Conservation (phyloP, 805 yeast genomes). For the Ogataea angusta region DNA sequence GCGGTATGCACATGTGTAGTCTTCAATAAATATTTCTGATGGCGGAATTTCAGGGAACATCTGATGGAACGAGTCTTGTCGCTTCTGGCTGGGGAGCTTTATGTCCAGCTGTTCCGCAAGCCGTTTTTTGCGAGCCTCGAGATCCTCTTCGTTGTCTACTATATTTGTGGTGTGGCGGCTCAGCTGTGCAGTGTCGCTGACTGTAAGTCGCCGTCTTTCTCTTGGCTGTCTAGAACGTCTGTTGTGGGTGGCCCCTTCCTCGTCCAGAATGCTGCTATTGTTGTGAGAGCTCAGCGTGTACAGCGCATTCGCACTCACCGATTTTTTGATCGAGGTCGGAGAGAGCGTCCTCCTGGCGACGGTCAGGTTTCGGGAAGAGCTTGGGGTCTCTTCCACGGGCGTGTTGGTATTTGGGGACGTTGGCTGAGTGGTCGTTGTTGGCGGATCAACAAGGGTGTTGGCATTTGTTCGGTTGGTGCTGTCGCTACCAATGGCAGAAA, state of each 20-base stretch:
- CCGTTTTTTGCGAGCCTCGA: conserved; percentile 10
- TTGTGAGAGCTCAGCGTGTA: conserved; percentile 4
- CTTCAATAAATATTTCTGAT: conserved; percentile 55
- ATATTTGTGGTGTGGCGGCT: conserved; percentile 9
- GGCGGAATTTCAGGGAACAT: conserved; percentile 50
- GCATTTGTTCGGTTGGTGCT: conserved; percentile 7
- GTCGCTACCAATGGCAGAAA: conserved; percentile 6
- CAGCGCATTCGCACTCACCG: conserved; percentile 8
- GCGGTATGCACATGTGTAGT: conserved; percentile 59
- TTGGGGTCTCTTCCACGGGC: conserved; percentile 5
- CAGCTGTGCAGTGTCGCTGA: conserved; percentile 10
- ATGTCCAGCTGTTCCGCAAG: conserved; percentile 22
- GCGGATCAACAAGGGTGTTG: conserved; percentile 9
- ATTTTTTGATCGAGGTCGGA: conserved; percentile 11
- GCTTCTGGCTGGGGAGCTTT: conserved; percentile 44
- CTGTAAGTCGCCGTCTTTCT: conserved; percentile 12
- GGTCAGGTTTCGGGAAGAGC: conserved; percentile 7
- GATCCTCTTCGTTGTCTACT: conserved; percentile 6
- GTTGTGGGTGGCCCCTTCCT: conserved; percentile 14
- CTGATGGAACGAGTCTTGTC: conserved; percentile 59
- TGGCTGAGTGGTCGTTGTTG: conserved; percentile 8
- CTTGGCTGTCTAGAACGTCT: conserved; percentile 13
- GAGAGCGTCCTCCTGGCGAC: conserved; percentile 17
- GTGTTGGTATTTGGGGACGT: conserved; percentile 18
- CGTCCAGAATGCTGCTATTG: conserved; percentile 13